A percentile compares a stretch with the other conserved stretches of the same genome.
Evolutionary conservation across 164 flowering plant genomes (phyloP).

Genomic region (Annona cherimola): DNA sequence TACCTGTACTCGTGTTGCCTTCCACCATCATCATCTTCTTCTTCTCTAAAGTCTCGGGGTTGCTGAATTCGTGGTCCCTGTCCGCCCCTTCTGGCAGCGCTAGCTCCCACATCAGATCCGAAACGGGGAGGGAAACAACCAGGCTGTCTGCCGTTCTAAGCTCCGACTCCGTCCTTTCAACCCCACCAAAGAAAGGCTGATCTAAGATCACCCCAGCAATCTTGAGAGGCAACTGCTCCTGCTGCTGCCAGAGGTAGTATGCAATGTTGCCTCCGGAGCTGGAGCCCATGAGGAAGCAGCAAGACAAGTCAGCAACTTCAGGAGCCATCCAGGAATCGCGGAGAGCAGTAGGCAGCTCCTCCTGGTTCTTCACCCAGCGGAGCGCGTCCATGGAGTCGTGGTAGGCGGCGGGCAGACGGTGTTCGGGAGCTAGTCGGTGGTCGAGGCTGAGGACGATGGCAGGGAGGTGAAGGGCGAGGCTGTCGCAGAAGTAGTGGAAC

Average conservation of each 20-base stretch:
- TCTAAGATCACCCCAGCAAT: slow-evolving; percentile 48
- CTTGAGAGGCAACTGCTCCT: slow-evolving; percentile 24
- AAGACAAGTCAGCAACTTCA: slow-evolving; percentile 38
- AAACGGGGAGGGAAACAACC: slow-evolving; percentile 32
- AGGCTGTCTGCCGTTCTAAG: slow-evolving; percentile 19
- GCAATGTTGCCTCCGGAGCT: slow-evolving; percentile 65
- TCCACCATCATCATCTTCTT: too few relatives aligned
- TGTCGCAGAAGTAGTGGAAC: slow-evolving; percentile 24
- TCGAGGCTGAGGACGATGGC: slow-evolving; percentile 37
- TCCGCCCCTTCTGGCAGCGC: slow-evolving; percentile 44
- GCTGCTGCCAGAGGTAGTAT: slow-evolving; percentile 41
- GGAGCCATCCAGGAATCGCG: slow-evolving; percentile 38
- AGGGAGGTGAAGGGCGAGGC: slow-evolving; percentile 15
- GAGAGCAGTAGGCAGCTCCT: slow-evolving; percentile 16
- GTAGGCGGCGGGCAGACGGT: slow-evolving; percentile 53
- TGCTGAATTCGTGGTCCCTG: slow-evolving; percentile 53
- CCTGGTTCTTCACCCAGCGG: slow-evolving; percentile 20
- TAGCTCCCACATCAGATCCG: slow-evolving; percentile 48
- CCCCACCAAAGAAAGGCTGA: slow-evolving; percentile 51
- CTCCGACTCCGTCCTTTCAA: slow-evolving; percentile 50
- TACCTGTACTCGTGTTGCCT: too few relatives aligned
- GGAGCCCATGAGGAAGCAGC: slow-evolving; percentile 50
- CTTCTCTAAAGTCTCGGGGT: slow-evolving; percentile 22
- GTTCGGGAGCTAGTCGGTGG: slow-evolving; percentile 57
- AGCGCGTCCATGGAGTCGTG: slow-evolving; percentile 48